These are phyloP conservation scores for Aphanomyces euteiches DNA, from an alignment of 352 stramenopile species.

Conservation along the genomic window DNA sequence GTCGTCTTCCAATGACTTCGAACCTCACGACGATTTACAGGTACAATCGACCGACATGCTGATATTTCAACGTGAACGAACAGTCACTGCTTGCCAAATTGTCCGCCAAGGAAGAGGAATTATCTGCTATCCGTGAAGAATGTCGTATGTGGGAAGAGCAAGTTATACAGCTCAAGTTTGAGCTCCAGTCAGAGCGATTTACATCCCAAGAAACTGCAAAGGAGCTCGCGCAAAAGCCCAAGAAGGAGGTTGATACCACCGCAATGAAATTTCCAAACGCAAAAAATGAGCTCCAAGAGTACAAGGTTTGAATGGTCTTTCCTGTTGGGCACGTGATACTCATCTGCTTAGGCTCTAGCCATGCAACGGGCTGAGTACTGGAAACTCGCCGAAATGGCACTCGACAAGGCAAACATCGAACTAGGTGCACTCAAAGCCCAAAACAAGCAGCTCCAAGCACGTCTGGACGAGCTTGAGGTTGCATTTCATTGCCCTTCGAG, in stretches of 20 bases:
- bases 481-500: background rate
- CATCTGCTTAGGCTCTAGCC: background rate
- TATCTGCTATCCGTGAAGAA: background rate
- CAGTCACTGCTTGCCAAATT: conserved; percentile 37
- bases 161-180: conserved; percentile 53
- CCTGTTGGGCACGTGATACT: background rate
- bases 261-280: background rate
- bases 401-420: conserved; percentile 23
- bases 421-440: conserved; percentile 5
- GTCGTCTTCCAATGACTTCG: conserved; percentile 36
- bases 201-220: conserved; percentile 37
- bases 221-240: conserved; percentile 13
- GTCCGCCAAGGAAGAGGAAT: conserved; percentile 46
- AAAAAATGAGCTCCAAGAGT: conserved; percentile 16
- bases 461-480: background rate
- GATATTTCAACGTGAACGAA: background rate
- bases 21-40: conserved; percentile 44
- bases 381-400: conserved; percentile 26
- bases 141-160: conserved; percentile 31
- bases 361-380: conserved; percentile 28
- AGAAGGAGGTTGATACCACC: conserved; percentile 20
- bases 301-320: conserved; percentile 12
- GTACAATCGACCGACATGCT: conserved; percentile 11
- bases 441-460: background rate
- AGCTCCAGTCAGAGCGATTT: conserved; percentile 45